Percentiles rank a stretch among this genome's conserved stretches.
Conservation (phyloP, 305 asterid species). For the Salvia sclarea region DNA sequence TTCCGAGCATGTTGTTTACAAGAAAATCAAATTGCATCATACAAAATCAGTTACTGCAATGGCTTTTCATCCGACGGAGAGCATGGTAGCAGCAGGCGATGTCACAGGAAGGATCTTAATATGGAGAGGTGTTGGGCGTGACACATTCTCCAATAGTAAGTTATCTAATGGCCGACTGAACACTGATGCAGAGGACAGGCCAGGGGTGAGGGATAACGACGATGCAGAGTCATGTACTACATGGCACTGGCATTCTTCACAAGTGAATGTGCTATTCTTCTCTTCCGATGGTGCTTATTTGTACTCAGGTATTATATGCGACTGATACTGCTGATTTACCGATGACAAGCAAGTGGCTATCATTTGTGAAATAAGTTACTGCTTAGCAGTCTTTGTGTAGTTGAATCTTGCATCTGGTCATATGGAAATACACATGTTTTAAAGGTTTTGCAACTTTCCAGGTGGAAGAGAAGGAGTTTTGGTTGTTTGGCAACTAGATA, state of each 20-base stretch:
- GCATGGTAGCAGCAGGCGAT: conserved; percentile 90
- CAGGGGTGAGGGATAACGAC: conserved; percentile 73
- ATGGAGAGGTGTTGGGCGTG: conserved; percentile 85
- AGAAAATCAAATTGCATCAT: conserved; percentile 74
- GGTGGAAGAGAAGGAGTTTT: conserved; percentile 98
- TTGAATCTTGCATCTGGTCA: conserved; percentile 14
- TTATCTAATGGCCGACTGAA: conserved; percentile 35
- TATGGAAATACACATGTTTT: background rate
- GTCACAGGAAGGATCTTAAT: conserved; percentile 81
- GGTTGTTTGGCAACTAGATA: conserved; percentile 93
- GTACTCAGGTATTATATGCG: conserved; percentile 68
- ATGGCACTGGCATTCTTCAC: conserved; percentile 97
- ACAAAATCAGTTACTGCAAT: conserved; percentile 64
- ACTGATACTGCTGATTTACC: background rate
- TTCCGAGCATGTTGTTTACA: conserved; percentile 45
- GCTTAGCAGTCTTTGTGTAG: conserved; percentile 5
- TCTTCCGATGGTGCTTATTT: conserved; percentile 92
- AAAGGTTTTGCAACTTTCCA: conserved; percentile 32
- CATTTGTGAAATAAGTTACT: conserved; percentile 4
- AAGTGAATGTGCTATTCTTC: conserved; percentile 78
- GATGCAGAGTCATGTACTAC: conserved; percentile 92
- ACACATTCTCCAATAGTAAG: conserved; percentile 40
- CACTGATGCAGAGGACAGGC: conserved; percentile 60
- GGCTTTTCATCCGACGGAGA: conserved; percentile 92
- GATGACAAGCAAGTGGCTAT: conserved; percentile 25